Evolutionary conservation across 2,329 filamentous ascomycete species (phyloP), one percentile per base, ranked within the genome.

Genomic region (Aspergillus texensis): DNA sequence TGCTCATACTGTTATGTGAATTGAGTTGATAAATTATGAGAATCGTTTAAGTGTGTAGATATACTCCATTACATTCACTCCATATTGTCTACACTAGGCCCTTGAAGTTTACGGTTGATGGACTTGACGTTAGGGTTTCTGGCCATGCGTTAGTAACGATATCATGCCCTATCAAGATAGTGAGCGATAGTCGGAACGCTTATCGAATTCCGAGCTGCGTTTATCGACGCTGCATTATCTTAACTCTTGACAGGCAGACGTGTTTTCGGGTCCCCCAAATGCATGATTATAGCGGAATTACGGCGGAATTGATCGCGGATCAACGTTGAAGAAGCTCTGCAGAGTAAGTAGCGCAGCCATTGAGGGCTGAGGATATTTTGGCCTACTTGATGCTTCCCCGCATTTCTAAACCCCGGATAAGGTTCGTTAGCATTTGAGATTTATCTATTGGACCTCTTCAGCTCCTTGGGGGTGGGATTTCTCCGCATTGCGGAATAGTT

Each of bases 141-240:
- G 30, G 53, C 11, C 39, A 48, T n/a, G 24, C 9, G 32, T 54
- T 54, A 26, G 28, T 53, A 34, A 21, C 28, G 12, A 32, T 24
- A 52, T 41, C 6, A 36, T 34, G 50, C 12, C 21, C 12, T 41
- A 14, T 41, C 28, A 53, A 24, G 50, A 60, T 53, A 57, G 32
- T 57, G 41, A 41, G 26, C 16, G 55, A 59, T 61, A 52, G 26
- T 48, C 66, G 66, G 66, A 68, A 68, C 45, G 58, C 54, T 50
- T 60, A 57, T 62, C 50, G 61, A 67, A 65, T 68, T 68, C 66
- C 66, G 66, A 67, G 65, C 61, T 32, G 14, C 24, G 36, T 54
- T 59, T 54, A 54, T 54, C 52, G 21, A 21, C 30, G 6, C 32
- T n/a, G 12, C 11, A 26, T 24, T 16, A 26, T 14, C 45, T 26